A percentile compares a stretch with the other conserved stretches of the same genome.
Evolutionary conservation across 2,329 filamentous ascomycete species (phyloP).

Genomic region (Gnomoniopsis sp.): DNA sequence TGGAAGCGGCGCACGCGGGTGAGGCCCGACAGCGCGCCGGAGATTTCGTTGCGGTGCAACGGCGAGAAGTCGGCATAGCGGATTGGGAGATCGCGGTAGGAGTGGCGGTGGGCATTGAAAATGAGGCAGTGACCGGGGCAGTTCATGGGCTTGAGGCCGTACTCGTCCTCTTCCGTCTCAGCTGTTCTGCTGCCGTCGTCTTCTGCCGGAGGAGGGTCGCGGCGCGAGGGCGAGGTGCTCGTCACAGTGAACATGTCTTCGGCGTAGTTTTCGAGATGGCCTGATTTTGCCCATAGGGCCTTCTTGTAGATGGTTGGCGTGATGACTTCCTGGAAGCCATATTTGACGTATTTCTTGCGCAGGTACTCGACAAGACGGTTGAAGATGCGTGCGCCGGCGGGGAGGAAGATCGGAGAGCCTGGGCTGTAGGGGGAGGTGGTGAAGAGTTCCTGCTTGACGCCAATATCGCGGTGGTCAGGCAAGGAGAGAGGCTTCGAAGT

Average conservation of each 20-base stretch:
- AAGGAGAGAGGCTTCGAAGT: constrained; percentile 23
- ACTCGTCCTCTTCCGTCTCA: constrained; percentile 61
- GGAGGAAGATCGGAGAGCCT: constrained; percentile 80
- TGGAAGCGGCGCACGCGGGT: constrained; percentile 84
- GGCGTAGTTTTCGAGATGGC: constrained; percentile 85
- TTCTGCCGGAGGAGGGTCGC: constrained; percentile 9
- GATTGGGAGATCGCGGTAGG: constrained; percentile 77
- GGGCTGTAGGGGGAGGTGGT: constrained; percentile 77
- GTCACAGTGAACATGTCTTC: constrained; percentile 89
- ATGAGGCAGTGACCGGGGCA: constrained; percentile 86
- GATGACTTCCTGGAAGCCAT: constrained; percentile 85
- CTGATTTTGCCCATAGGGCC: constrained; percentile 79
- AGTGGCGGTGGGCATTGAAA: constrained; percentile 69
- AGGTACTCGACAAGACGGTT: constrained; percentile 80
- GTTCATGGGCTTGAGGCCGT: constrained; percentile 90
- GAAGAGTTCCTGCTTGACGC: constrained; percentile 70
- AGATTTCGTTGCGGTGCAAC: constrained; percentile 82
- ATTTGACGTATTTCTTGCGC: constrained; percentile 77
- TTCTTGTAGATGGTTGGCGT: constrained; percentile 91
- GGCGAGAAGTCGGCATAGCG: constrained; percentile 85
- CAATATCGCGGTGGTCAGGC: constrained; percentile 58
- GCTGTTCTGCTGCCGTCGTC: constrained; percentile 25
- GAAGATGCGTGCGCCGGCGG: constrained; percentile 77
- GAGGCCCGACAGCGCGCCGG: constrained; percentile 74
- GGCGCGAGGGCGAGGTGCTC: constrained; percentile 44